phyloP scores from a whole-genome alignment of 176 grass and related monocot species.

The Bonia amplexicaulis region DNA sequence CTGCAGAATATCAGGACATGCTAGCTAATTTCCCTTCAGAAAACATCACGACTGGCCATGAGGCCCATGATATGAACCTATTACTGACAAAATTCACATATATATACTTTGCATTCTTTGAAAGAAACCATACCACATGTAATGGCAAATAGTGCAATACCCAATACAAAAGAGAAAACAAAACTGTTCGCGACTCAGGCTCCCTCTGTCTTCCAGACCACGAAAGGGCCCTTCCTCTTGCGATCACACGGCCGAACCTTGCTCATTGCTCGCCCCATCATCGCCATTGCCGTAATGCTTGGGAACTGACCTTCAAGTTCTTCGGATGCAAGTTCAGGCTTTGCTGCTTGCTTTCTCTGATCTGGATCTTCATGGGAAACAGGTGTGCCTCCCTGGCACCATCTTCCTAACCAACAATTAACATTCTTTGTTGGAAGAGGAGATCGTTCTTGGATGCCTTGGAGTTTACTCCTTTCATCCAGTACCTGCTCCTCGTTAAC shows the following conservation, averaged over 20 bases:
- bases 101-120: background rate
- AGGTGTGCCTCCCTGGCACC: constrained; percentile 19
- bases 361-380: background rate
- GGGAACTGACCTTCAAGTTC: constrained; percentile 49
- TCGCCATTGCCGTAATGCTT: constrained; percentile 80
- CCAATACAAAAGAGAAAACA: background rate
- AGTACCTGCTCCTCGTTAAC: background rate
- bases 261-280: constrained; percentile 77
- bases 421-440: constrained; percentile 25
- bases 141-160: background rate
- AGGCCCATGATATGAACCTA: background rate
- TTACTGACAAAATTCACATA: background rate
- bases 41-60: background rate
- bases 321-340: background rate
- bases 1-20: background rate
- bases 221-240: constrained; percentile 45
- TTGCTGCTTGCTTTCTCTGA: background rate
- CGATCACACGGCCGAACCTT: constrained; percentile 51
- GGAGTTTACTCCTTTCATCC: background rate
- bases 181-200: background rate
- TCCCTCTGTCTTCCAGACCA: constrained; percentile 62
- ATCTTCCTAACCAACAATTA: constrained; percentile 58
- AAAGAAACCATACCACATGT: background rate
- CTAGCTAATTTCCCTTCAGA: background rate
- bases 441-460: background rate